Base-by-base conservation (phyloP, 139 green algal species). In the Picochlorum sp. region DNA sequence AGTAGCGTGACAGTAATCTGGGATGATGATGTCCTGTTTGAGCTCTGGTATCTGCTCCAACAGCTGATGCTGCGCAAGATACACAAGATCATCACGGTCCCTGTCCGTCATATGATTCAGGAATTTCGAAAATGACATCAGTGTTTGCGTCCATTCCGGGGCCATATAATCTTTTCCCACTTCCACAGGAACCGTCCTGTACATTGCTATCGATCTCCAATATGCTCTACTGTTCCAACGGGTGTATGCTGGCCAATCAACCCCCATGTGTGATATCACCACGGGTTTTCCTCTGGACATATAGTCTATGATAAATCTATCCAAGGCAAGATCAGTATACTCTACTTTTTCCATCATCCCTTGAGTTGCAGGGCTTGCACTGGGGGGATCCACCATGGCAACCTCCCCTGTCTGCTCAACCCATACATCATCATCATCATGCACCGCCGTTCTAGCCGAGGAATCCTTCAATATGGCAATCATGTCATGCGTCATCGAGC, bases 1-100 rank as follows among this genome's bases (percentile, higher is more conserved):
- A 4, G 74, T 77, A 20, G 96, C 73, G 20, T 23, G 57, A 68
- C 87, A 96, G 71, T 97, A 97, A 30, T 90, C 83, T 0, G 91
- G 91, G 55, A 73, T 61, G 14, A 28, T 21, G 15, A 97, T 88
- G 77, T 97, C 91, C 7, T 45, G n/a, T 0, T 56, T 59, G 52
- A 97, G 81, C 10, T 57, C 68, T 8, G 91, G 91, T 6, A 97
- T 82, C 81, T 96, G 85, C 7, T 93, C 87, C 71, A 97, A 95
- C 57, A 97, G 77, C 5, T 80, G 68, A 67, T 97, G 91, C 77
- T 97, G 91, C 3, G 91, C 91, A 31, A 97, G 71, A 74, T 97
- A 97, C 20, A 73, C 34, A 0, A 41, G 34, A 41, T 13, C 34
- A 41, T 14, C 34, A 14, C 34, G 8, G 10, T 41, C 34, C 0